Evolutionary conservation across 306 rosid genomes (phyloP), one percentile per base, ranked within the genome.

Genomic region (Prosopis cineraria): DNA sequence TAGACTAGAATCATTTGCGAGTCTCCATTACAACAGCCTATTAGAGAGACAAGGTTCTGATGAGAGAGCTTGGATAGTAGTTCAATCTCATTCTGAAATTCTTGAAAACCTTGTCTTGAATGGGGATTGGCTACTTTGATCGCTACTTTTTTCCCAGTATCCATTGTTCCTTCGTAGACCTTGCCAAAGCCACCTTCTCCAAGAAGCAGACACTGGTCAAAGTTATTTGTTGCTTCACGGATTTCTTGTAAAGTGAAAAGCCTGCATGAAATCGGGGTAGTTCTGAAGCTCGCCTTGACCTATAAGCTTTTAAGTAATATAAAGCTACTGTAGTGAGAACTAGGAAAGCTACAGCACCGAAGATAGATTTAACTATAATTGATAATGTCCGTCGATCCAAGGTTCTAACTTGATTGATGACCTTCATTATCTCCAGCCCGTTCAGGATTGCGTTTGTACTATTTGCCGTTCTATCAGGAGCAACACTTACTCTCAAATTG

Each of bases 151-250:
- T 79, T 87, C 71, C 97, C 97, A 76, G 90, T 96, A 20, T 90
- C 93, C 73, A 94, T 91, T 5, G 84, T 88, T 84, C 98, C 98
- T 79, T 87, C 75, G 70, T 89, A 92, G 70, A 92, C 98, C 80
- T 90, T 83, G 5, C 98, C 98, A 68, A 94, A 94, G 50, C 97
- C 98, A 71, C 98, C 98, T 44, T 89, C 97, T 13, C 98, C 98
- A 19, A 92, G 94, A 68, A 92, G 91, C 19, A 84, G 75, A 60
- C 67, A 80, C 83, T 89, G 90, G 53, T 94, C 96, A 27, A 94
- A 94, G 76, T 90, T 94, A 83, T 90, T 89, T 55, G 95, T 89
- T 70, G 98, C 96, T 64, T 89, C 93, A 3, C 81, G 82, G 74
- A 94, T 92, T 78, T 92, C 98, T 79, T 88, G 94, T 87, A 94